A percentile compares a stretch with the other conserved stretches of the same genome.
Evolutionary conservation across 2,329 filamentous ascomycete genomes (phyloP).

Genomic region (Alternaria postmessia): DNA sequence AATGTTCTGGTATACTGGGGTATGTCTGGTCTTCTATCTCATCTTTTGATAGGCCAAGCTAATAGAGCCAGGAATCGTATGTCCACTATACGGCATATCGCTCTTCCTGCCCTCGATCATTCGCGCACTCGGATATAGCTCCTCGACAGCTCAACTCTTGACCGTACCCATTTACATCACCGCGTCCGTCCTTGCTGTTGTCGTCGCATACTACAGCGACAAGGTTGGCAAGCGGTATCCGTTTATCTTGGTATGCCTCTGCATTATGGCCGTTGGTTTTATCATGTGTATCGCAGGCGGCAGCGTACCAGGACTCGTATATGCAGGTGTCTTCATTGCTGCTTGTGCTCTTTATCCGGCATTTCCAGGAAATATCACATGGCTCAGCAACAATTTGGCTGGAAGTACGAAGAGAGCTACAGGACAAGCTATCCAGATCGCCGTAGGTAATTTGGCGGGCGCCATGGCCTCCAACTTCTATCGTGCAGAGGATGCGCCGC

Average conservation of each 20-base stretch:
- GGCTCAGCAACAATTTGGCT: constrained; percentile 64
- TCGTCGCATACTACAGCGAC: constrained; percentile 44
- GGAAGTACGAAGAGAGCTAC: constrained; percentile 62
- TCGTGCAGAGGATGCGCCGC: constrained; percentile 59
- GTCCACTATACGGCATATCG: constrained; percentile 49
- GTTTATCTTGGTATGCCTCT: constrained; percentile 45
- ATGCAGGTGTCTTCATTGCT: constrained; percentile 50
- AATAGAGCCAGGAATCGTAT: constrained; percentile 45
- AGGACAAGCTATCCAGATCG: constrained; percentile 59
- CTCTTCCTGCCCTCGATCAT: constrained; percentile 59
- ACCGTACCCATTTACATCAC: constrained; percentile 56
- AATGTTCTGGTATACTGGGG: constrained; percentile 71
- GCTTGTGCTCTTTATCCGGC: constrained; percentile 50
- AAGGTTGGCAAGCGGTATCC: constrained; percentile 43
- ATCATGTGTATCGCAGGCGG: constrained; percentile 48
- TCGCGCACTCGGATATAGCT: constrained; percentile 50
- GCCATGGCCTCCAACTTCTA: constrained; percentile 78
- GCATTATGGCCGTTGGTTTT: constrained; percentile 48
- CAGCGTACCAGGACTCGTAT: constrained; percentile 44
- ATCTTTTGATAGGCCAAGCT: constrained; percentile 19
- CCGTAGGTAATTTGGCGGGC: constrained; percentile 57
- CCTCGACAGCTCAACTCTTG: constrained; percentile 52
- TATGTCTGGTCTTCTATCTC: constrained; percentile 28
- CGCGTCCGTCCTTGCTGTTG: constrained; percentile 46
- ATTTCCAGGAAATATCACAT: constrained; percentile 54